These are phyloP conservation scores for Chlamydomonas incerta DNA, from an alignment of 139 green algal genomes.

Conservation along the genomic window DNA sequence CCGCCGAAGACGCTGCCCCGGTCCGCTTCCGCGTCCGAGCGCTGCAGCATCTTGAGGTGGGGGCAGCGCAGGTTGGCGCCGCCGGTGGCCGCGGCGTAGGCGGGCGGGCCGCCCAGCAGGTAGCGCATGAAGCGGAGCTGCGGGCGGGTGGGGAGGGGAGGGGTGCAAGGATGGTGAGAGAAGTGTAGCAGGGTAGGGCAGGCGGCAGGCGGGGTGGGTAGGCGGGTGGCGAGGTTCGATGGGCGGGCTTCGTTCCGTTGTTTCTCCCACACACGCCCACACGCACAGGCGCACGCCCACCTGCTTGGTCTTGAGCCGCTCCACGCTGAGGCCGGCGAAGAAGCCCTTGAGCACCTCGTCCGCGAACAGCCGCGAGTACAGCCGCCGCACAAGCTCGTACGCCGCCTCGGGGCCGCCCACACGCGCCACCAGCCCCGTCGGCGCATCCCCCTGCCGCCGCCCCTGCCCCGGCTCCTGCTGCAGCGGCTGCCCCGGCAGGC, in stretches of 20 bases:
- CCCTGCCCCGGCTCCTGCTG: not conserved
- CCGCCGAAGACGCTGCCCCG: no score
- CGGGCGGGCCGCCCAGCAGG: slow-evolving; percentile 2
- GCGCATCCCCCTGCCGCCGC: not conserved
- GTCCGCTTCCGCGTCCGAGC: no score
- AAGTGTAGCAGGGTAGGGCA: no score
- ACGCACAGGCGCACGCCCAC: no score
- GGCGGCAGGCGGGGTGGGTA: no score
- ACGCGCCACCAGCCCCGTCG: not conserved
- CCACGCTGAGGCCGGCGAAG: not conserved
- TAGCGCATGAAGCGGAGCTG: slow-evolving; percentile 33
- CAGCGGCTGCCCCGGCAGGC: no score
- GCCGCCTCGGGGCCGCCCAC: no score
- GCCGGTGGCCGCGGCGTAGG: not conserved
- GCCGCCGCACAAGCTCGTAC: not conserved
- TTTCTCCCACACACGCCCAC: no score
- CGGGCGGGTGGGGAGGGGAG: not conserved
- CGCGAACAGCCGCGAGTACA: not conserved
- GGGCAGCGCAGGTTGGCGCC: slow-evolving; percentile 20
- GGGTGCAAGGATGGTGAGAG: no score
- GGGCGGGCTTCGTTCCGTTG: no score
- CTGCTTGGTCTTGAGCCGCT: not conserved
- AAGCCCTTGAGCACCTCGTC: slow-evolving; percentile 6
- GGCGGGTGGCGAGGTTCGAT: not conserved
- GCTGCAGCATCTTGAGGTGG: not conserved